Evolutionary conservation across 306 rosid species (phyloP).

Genomic region (Acmispon strigosus): DNA sequence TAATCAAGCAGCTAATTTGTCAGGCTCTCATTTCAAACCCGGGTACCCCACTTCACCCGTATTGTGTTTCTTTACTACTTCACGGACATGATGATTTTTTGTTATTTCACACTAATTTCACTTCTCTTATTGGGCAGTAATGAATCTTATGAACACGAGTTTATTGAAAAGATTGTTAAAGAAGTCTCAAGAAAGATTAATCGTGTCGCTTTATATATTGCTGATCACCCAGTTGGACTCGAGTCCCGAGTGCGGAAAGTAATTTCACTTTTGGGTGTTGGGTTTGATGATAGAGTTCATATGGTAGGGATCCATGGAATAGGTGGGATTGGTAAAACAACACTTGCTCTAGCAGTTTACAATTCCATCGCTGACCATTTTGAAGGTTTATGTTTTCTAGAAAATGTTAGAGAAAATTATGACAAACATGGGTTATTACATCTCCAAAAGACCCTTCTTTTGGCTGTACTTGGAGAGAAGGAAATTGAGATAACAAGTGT

Average conservation of each 20-base stretch:
- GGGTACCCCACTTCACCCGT: neutral
- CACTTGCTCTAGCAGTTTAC: conserved; percentile 6
- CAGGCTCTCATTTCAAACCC: neutral
- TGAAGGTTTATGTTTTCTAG: conserved; percentile 9
- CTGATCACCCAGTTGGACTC: conserved; percentile 17
- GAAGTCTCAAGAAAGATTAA: neutral
- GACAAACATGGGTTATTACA: neutral
- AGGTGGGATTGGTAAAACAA: conserved; percentile 21
- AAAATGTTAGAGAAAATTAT: neutral
- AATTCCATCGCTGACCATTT: neutral
- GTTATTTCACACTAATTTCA: too few relatives aligned
- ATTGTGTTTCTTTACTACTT: neutral
- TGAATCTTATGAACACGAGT: too few relatives aligned
- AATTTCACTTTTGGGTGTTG: neutral
- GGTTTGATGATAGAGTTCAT: neutral
- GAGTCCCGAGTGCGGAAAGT: neutral
- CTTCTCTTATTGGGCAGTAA: too few relatives aligned
- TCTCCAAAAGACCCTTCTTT: conserved; percentile 24
- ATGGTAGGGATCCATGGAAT: conserved; percentile 24
- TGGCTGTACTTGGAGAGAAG: neutral
- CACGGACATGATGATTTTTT: too few relatives aligned
- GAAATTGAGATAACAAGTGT: neutral
- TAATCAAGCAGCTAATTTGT: neutral
- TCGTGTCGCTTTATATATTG: neutral
- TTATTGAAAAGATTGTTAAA: neutral